Evolutionary conservation across 352 stramenopile species (phyloP).

Genomic region (Lagenidium sp.): DNA sequence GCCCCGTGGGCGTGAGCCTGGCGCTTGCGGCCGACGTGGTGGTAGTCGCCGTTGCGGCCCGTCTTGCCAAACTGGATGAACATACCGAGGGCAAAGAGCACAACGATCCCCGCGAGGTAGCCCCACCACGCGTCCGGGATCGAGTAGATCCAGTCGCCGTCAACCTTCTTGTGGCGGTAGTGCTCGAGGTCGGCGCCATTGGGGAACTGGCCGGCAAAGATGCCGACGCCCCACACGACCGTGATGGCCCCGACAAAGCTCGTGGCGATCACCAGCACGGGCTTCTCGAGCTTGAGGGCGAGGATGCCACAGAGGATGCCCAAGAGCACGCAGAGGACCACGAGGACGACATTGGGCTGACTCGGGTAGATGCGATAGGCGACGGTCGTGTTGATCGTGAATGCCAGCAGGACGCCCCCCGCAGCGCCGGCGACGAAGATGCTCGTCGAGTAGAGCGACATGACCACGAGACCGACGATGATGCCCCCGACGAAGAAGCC

Average conservation of each 20-base stretch:
- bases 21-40: constrained; percentile 5
- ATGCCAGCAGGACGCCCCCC: constrained; percentile 41
- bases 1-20: neutral
- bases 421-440: constrained; percentile 50
- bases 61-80: constrained; percentile 41
- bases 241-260: constrained; percentile 35
- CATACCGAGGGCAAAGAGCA: constrained; percentile 35
- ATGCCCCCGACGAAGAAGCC: constrained; percentile 55
- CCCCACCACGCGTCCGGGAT: constrained; percentile 50
- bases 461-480: constrained; percentile 30
- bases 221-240: constrained; percentile 46
- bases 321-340: constrained; percentile 33
- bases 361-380: constrained; percentile 45
- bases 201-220: constrained; percentile 52
- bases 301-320: constrained; percentile 30
- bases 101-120: constrained; percentile 42
- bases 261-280: constrained; percentile 33
- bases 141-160: constrained; percentile 21
- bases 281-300: constrained; percentile 48
- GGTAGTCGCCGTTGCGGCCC: constrained; percentile 5
- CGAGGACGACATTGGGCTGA: constrained; percentile 38
- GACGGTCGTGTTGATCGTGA: constrained; percentile 47
- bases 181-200: constrained; percentile 34
- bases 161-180: constrained; percentile 20
- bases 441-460: constrained; percentile 38